Evolutionary conservation across 2,329 filamentous ascomycete genomes (phyloP).

Genomic region (Fusarium mangiferae): DNA sequence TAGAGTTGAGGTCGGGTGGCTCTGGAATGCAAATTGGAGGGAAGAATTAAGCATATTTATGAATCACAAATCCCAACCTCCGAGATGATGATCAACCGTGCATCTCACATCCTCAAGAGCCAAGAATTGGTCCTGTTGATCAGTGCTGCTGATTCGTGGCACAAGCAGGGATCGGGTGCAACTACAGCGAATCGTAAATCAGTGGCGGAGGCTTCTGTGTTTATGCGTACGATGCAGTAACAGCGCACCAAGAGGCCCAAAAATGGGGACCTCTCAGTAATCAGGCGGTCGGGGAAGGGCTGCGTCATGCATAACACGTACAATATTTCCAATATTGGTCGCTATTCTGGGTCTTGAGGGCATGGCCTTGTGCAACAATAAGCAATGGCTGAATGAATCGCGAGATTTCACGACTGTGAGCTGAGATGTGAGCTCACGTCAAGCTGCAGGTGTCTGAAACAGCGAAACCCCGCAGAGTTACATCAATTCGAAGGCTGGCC

Average conservation of each 20-base stretch:
- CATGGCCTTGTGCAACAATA: conserved; percentile 2
- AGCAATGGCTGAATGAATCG: not conserved
- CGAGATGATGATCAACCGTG: conserved; percentile 22
- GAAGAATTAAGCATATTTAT: conserved; percentile 20
- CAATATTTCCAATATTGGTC: not conserved
- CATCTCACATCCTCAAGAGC: not conserved
- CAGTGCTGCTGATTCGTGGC: conserved; percentile 10
- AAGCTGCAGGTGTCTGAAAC: conserved; percentile 6
- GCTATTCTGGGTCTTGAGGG: not conserved
- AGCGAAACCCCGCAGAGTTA: not conserved
- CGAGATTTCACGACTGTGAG: not conserved
- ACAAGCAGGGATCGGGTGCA: conserved; percentile 10
- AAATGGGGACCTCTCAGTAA: not conserved
- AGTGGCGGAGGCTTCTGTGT: conserved; percentile 22
- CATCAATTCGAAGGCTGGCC: conserved; percentile 4
- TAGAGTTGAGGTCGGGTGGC: not conserved
- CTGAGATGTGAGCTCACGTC: not conserved
- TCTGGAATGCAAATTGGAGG: not conserved
- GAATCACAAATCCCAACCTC: conserved; percentile 10
- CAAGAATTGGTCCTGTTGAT: conserved; percentile 12
- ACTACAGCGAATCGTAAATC: conserved; percentile 14
- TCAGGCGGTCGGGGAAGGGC: not conserved
- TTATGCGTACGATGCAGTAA: conserved; percentile 24
- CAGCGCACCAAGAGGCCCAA: conserved; percentile 9
- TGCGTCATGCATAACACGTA: not conserved